These are phyloP conservation scores for Diaporthe eres DNA, from an alignment of 2,329 filamentous ascomycete genomes.

Conservation along the genomic window DNA sequence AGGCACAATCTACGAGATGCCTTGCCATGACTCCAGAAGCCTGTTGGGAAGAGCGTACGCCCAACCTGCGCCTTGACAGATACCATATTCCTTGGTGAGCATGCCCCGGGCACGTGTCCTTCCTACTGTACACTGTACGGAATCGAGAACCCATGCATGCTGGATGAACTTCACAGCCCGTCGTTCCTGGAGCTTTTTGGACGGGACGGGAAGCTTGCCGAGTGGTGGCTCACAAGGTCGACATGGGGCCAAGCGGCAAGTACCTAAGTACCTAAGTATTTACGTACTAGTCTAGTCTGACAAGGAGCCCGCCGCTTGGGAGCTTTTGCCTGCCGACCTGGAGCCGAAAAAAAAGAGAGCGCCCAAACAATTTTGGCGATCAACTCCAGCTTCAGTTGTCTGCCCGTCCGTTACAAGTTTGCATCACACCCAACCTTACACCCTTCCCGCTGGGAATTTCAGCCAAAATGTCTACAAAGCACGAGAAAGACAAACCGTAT, in stretches of 20 bases:
- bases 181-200: not conserved
- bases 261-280: not conserved
- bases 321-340: slow-evolving; percentile 14
- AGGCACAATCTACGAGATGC: not conserved
- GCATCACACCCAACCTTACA: not conserved
- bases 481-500: slow-evolving; percentile 86
- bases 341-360: slow-evolving; percentile 17
- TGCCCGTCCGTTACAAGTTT: not conserved
- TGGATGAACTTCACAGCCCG: not conserved
- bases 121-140: not conserved
- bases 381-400: not conserved
- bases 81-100: not conserved
- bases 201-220: slow-evolving; percentile 16
- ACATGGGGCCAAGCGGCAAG: not conserved
- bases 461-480: slow-evolving; percentile 82
- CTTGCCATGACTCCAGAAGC: slow-evolving; percentile 5
- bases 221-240: not conserved
- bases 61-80: not conserved
- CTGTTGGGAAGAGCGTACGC: not conserved
- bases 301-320: not conserved
- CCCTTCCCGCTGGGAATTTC: too few relatives aligned
- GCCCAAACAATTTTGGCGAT: slow-evolving; percentile 28
- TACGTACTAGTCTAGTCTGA: not conserved
- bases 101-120: not conserved
- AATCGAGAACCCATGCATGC: not conserved